These are phyloP conservation scores for Naganishia liquefaciens DNA, from an alignment of 1,284 basidiomycete genomes.

Conservation along the genomic window DNA sequence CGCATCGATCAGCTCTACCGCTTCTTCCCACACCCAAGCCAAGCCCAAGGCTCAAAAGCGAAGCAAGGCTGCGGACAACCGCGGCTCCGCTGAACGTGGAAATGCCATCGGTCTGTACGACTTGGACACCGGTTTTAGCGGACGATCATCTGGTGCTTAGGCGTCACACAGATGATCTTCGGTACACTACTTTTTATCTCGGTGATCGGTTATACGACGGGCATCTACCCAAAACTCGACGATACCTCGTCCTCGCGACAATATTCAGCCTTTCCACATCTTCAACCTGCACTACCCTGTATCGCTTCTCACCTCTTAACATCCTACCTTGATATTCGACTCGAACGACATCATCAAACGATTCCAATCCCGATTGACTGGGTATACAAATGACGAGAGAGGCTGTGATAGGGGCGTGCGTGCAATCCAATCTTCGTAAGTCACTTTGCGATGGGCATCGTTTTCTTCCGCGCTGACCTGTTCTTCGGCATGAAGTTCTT, in stretches of 20 bases:
- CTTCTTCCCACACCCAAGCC: background rate
- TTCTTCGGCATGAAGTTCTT: background rate
- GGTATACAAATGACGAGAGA: background rate
- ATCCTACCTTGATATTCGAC: background rate
- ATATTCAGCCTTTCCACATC: background rate
- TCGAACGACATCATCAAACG: background rate
- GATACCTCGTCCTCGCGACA: no score
- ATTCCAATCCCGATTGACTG: background rate
- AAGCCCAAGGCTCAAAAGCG: background rate
- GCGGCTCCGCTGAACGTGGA: constrained; percentile 4
- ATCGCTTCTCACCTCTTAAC: background rate
- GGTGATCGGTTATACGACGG: constrained; percentile 7
- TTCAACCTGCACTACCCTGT: background rate
- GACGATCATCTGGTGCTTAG: background rate
- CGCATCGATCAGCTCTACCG: constrained; percentile 2
- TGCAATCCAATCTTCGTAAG: background rate
- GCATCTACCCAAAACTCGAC: no score
- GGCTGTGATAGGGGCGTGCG: background rate
- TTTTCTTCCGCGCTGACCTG: background rate
- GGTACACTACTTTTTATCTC: background rate
- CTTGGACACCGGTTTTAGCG: background rate
- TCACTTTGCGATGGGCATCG: background rate
- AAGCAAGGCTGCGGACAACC: no score
- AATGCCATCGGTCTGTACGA: constrained; percentile 5
- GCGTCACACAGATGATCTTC: background rate